Base-by-base conservation (phyloP, 2,329 filamentous ascomycete genomes). In the Verticillium isaacii region DNA sequence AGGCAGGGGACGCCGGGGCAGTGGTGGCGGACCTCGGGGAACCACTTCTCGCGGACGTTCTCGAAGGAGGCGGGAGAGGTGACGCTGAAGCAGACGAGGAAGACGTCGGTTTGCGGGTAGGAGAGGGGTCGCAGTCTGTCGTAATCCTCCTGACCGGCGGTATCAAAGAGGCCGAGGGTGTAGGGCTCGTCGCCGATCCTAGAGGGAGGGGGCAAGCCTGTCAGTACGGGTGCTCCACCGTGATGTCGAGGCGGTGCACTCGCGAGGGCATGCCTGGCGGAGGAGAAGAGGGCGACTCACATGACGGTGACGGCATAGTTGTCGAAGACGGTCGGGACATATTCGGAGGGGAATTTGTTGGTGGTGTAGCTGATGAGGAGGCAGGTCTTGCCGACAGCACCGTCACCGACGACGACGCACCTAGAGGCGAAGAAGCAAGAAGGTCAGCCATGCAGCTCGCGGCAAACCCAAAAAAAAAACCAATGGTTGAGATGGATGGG, bases 281-380 rank as follows among this genome's bases (percentile, higher is more conserved):
- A 9, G 12, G 12, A 23, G n/a, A 19, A 56, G 54, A 56, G 29
- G 54, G 70, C 64, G 61, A 89, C 93, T 89, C 85, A 97, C 95
- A 99, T 99, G 69, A 99, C 95, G 68, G 95, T 99, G 76, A 99
- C 95, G 62, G 95, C 95, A 85, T 99, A 99, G 81, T 99, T 99
- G 79, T 99, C 95, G 78, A 99, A 99, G 67, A 99, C 95, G 34
- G 95, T 99, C 59, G 95, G 95, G 63, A 99, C 95, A 78, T 99
- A 99, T 93, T 99, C 95, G 72, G 93, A 97, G 39, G 95, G 95
- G 78, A 99, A 99, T 74, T 98, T 98, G 85, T 99, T 99, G 67
- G 95, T 99, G 67, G 95, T 99, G 81, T 99, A 99, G 77, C 92
- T 96, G 82, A 99, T 99, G 75, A 99, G 88, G 67, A 99, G 88